A percentile compares a stretch with the other conserved stretches of the same genome.
Conservation (phyloP, 495 filamentous ascomycete species). For the Lasiosphaeris hirsuta region DNA sequence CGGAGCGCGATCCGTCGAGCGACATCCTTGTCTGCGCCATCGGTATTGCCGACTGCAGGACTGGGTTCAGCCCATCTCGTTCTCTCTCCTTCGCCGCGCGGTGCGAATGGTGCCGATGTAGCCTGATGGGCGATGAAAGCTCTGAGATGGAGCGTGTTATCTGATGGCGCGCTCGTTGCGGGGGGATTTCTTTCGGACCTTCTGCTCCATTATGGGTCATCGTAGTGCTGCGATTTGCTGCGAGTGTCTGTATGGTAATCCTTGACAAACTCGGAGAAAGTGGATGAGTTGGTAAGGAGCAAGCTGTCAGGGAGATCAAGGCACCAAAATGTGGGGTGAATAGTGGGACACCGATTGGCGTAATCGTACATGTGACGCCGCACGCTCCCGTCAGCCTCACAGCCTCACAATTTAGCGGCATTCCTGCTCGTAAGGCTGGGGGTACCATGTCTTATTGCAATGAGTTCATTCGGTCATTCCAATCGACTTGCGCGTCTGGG, state of each 20-base stretch:
- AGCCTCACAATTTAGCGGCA: no score
- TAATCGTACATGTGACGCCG: not conserved
- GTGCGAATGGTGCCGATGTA: conserved; percentile 42
- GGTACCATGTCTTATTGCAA: not conserved
- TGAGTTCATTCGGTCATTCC: no score
- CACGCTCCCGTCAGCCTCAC: no score
- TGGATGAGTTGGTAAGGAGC: not conserved
- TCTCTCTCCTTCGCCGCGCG: conserved; percentile 24
- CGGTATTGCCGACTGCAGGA: conserved; percentile 28
- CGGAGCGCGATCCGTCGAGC: conserved; percentile 38
- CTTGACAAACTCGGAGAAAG: not conserved
- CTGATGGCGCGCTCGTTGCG: conserved; percentile 45
- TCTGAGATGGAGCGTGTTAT: conserved; percentile 50
- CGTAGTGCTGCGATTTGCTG: conserved; percentile 3
- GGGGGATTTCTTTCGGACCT: conserved; percentile 28
- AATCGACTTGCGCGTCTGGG: no score
- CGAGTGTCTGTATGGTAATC: not conserved
- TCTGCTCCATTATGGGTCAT: conserved; percentile 41
- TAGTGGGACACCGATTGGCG: not conserved
- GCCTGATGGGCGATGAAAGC: conserved; percentile 45
- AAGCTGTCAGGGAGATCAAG: not conserved
- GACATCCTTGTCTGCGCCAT: conserved; percentile 30
- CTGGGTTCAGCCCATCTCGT: conserved; percentile 35
- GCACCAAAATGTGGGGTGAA: not conserved
- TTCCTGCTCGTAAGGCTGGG: no score